Evolutionary conservation across 2,329 filamentous ascomycete genomes (phyloP).

Genomic region (Penicillium sumatraense): DNA sequence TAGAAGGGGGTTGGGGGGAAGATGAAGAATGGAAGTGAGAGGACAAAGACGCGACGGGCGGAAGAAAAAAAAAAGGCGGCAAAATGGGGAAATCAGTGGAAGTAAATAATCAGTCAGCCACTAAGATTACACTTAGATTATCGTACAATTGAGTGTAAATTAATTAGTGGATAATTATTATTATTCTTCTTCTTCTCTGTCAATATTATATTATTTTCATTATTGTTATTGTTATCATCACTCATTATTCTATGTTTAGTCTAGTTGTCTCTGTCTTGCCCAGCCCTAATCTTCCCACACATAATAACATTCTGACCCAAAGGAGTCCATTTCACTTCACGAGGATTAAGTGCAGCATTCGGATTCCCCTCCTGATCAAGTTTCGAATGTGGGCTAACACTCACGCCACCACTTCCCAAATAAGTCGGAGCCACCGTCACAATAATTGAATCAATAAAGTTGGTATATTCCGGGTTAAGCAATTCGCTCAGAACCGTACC

Average conservation of each 20-base stretch:
- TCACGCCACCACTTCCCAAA: constrained; percentile 81
- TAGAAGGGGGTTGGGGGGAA: constrained; percentile 1
- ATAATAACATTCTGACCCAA: constrained; percentile 83
- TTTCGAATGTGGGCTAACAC: constrained; percentile 71
- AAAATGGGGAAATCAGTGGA: constrained; percentile 18
- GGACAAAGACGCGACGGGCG: constrained; percentile 10
- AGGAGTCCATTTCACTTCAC: constrained; percentile 72
- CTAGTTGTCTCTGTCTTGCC: too few species aligned
- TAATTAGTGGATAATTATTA: not conserved
- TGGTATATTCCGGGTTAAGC: constrained; percentile 64
- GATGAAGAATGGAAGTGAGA: too few species aligned
- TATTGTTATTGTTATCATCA: not conserved
- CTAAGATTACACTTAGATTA: too few species aligned
- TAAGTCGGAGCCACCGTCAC: constrained; percentile 89
- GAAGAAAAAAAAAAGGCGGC: constrained; percentile 12
- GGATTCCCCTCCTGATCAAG: constrained; percentile 56
- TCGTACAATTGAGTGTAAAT: too few species aligned
- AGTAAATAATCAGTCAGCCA: constrained; percentile 30
- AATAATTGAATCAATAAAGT: constrained; percentile 76
- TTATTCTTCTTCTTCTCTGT: not conserved
- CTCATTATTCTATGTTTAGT: not conserved
- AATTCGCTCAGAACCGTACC: constrained; percentile 80
- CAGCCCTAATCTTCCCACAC: constrained; percentile 72
- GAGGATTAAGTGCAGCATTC: constrained; percentile 67
- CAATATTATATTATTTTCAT: not conserved